Evolutionary conservation across 179 eudicot genomes (phyloP), one percentile per base, ranked within the genome.

Genomic region (Monotropa hypopitys): DNA sequence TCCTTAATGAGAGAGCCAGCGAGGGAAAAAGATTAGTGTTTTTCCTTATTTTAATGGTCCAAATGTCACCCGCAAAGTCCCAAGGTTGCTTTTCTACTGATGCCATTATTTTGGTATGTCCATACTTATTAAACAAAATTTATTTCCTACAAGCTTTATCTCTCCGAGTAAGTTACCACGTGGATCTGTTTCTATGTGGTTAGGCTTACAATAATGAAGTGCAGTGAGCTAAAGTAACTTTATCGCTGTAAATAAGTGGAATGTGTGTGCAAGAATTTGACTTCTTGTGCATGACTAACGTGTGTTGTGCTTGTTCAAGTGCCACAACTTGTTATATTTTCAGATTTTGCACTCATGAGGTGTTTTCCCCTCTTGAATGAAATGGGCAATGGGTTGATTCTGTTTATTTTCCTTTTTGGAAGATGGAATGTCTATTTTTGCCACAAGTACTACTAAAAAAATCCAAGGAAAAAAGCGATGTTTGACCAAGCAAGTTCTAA

Each of bases 1-100:
- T 21, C 26, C 61, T 43, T 49, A 49, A 72, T 49, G 75, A 51
- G 51, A 72, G 59, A 46, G 59, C 57, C 75, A 71, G 28, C 26
- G 15, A 35, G 38, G 46, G 21, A 43, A 40, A 69, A 43, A 26
- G 3, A 49, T 11, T 69, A 21, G 18, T 69, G 73, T 11, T 43
- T 2, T 43, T 32, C 73, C 72, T 20, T n/a, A 10, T 7, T 0
- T 40, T n/a, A 69, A 1, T 10, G 28, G 72, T 42, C 72, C 50
- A 68, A 5, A 42, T 38, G 4, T 3, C 32, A 30, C 68, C 15
- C 18, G 18, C 9, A 61, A 30, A 28, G 33, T 9, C 26, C 65
- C 26, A 59, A 23, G 66, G 35, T 30, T 61, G 13, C 18, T 13
- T 61, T 16, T 35, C 66, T 28, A 26, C 66, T 28, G 66, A 61